Base-by-base conservation (phyloP, 176 grass and related monocot genomes). In the Ampelocalamus luodianensis region DNA sequence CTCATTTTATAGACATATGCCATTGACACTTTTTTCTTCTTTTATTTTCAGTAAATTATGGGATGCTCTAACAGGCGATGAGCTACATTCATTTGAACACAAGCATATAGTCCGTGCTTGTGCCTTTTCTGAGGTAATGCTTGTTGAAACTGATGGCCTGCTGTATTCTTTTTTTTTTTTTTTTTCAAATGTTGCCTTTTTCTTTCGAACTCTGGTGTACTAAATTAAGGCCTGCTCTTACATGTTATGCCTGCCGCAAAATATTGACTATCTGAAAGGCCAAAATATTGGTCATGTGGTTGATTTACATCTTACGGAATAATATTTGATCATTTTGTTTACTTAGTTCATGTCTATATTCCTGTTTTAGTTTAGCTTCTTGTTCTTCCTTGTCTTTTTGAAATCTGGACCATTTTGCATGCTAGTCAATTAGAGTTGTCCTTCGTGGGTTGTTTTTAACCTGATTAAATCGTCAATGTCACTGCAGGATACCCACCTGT, bases 1-100 rank as follows among this genome's bases (percentile, higher is more conserved):
- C 32, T 53, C 9, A 64, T 48, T 65, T 65, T 17, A 3, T 83
- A 44, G 27, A 48, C 43, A 29, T 76, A 22, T 42, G 6, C 49
- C 27, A 8, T 65, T 78, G 37, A 78, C 22, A 61, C 54, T n/a
- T 62, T 88, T 17, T 5, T 77, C 59, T 77, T 40, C 23, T 42
- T 78, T 54, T 83, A 42, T 88, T 64, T 55, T 17, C 90, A 97
- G 94, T 82, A 97, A 97, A 92, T 80, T 97, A 76, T 97, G 94
- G 94, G 94, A 97, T 72, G 94, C 92, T 46, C 77, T 97, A 81
- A 84, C 92, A 63, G 94, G 94, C 7, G 92, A 97, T 80, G 94
- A 94, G 83, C 78, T 97, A 32, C 92, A 97, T 75, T 94, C 94
- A 22, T 97, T 97, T 83, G 94, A 97, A 75, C 94, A 97, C 87